phyloP scores from a whole-genome alignment of 2,329 filamentous ascomycete genomes.

The Torrubiella hemipterigena region DNA sequence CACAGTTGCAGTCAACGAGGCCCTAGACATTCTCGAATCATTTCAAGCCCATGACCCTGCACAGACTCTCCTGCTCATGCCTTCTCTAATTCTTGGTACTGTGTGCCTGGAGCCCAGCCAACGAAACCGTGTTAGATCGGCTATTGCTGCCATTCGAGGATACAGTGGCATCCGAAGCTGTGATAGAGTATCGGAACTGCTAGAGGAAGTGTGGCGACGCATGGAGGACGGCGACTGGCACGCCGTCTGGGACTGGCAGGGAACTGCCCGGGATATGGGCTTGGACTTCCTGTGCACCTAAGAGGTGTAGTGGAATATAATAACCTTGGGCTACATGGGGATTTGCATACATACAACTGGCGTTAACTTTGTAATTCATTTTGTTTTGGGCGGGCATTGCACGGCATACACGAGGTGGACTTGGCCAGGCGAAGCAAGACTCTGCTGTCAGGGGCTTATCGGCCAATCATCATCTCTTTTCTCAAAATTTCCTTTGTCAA shows the following conservation, averaged over 20 bases:
- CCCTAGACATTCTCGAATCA: slow-evolving; percentile 38
- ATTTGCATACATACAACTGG: too few species aligned
- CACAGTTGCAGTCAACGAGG: slow-evolving; percentile 42
- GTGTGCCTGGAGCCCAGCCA: slow-evolving; percentile 42
- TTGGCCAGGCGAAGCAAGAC: too few species aligned
- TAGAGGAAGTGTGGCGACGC: slow-evolving; percentile 46
- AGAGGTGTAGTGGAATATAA: too few species aligned
- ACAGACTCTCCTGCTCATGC: slow-evolving; percentile 48
- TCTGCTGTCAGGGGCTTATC: too few species aligned
- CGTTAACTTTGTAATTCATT: too few species aligned
- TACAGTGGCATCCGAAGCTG: slow-evolving; percentile 51
- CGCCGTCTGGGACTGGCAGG: slow-evolving; percentile 53
- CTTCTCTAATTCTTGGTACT: slow-evolving; percentile 49
- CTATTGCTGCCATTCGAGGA: slow-evolving; percentile 37
- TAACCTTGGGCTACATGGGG: too few species aligned
- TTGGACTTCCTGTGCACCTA: slow-evolving; percentile 43
- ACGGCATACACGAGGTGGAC: too few species aligned
- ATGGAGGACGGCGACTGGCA: slow-evolving; percentile 47
- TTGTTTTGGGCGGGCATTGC: too few species aligned
- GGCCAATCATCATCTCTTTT: too few species aligned
- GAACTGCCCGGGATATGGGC: slow-evolving; percentile 37
- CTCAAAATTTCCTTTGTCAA: too few species aligned
- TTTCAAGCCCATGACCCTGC: slow-evolving; percentile 46
- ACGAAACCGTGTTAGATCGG: slow-evolving; percentile 37
- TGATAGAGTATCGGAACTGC: slow-evolving; percentile 37